Evolutionary conservation across 805 yeast species (phyloP).

Genomic region (Starmerella bombicola): DNA sequence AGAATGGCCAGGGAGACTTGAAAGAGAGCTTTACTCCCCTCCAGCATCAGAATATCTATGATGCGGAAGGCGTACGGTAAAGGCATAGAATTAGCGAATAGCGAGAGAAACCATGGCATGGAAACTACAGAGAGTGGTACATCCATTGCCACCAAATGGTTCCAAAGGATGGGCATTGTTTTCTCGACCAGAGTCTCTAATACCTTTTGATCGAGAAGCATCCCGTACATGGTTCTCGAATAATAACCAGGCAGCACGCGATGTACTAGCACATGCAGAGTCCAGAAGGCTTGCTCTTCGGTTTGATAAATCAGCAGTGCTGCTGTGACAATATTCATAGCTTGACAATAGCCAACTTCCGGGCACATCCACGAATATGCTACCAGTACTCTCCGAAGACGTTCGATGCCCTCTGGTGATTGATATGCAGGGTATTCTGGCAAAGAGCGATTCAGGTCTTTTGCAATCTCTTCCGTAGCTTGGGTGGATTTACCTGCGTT

Average conservation of each 20-base stretch:
- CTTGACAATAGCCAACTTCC: conserved; percentile 96
- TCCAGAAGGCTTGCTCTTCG: conserved; percentile 97
- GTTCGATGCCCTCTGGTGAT: conserved; percentile 64
- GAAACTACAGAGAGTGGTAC: conserved; percentile 89
- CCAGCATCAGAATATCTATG: conserved; percentile 75
- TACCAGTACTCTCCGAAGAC: conserved; percentile 75
- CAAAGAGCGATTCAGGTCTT: conserved; percentile 82
- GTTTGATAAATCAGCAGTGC: conserved; percentile 53
- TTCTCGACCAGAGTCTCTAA: conserved; percentile 81
- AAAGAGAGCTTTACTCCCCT: conserved; percentile 79
- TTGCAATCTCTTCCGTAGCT: conserved; percentile 93
- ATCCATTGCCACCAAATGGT: conserved; percentile 63
- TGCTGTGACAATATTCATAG: conserved; percentile 73
- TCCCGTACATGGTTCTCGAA: conserved; percentile 95
- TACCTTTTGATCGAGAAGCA: conserved; percentile 82
- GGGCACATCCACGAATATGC: conserved; percentile 97
- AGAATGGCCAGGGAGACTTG: conserved; percentile 90
- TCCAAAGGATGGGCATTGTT: conserved; percentile 81
- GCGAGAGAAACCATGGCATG: conserved; percentile 88
- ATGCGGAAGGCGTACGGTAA: conserved; percentile 84
- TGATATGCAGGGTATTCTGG: conserved; percentile 97
- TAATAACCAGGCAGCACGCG: conserved; percentile 87
- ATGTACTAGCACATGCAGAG: conserved; percentile 68
- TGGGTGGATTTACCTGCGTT: conserved; percentile 54
- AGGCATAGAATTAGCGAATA: conserved; percentile 89